Percentiles rank a stretch among this genome's conserved stretches.
Evolutionary conservation across 2,329 filamentous ascomycete genomes (phyloP).

Genomic region (Hypomyces rosellus): DNA sequence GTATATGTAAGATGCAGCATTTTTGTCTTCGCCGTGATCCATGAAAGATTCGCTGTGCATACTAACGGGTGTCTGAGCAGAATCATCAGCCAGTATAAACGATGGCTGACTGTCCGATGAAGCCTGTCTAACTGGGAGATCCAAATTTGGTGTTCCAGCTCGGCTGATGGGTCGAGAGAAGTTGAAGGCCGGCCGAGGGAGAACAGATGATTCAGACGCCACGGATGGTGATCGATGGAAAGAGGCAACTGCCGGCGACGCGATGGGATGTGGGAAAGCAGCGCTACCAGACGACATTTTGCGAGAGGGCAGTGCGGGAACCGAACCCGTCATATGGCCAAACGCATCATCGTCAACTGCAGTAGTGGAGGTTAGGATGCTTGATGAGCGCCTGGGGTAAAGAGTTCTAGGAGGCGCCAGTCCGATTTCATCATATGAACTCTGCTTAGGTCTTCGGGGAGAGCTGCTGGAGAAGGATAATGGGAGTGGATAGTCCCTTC

Average conservation of each 20-base stretch:
- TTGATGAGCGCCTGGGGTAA: conserved; percentile 49
- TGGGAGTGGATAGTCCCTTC: conserved; percentile 29
- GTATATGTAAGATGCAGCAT: conserved; percentile 71
- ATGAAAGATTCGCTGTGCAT: conserved; percentile 65
- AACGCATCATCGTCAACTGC: conserved; percentile 65
- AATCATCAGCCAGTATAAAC: conserved; percentile 57
- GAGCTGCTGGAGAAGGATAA: conserved; percentile 34
- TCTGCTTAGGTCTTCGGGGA: conserved; percentile 39
- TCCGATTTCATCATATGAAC: conserved; percentile 44
- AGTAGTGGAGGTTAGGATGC: conserved; percentile 55
- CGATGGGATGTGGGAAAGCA: conserved; percentile 35
- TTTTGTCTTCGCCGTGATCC: conserved; percentile 43
- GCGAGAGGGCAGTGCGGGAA: conserved; percentile 61
- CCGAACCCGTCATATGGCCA: conserved; percentile 45
- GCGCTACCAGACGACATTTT: conserved; percentile 70
- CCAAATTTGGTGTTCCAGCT: conserved; percentile 53
- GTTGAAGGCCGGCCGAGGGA: conserved; percentile 77
- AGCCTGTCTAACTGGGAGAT: conserved; percentile 54
- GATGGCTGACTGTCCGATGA: conserved; percentile 64
- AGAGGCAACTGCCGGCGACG: conserved; percentile 54
- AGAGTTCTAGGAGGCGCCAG: conserved; percentile 45
- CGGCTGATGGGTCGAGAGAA: conserved; percentile 87
- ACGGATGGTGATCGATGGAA: conserved; percentile 76
- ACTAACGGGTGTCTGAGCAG: conserved; percentile 62
- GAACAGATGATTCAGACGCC: conserved; percentile 69